Base-by-base conservation (phyloP, 306 rosid genomes). In the Vicia faba region DNA sequence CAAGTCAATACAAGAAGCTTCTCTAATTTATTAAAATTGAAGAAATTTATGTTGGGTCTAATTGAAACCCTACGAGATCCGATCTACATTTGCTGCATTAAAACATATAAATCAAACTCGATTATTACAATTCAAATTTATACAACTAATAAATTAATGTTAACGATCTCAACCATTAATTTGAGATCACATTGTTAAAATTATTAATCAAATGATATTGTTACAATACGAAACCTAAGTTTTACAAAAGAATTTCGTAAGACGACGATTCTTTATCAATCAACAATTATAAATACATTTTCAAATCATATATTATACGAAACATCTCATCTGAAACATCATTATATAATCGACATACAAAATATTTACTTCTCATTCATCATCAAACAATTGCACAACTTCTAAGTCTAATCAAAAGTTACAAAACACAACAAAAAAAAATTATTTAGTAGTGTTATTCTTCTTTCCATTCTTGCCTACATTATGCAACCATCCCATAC, bases 401-500 rank as follows among this genome's bases (percentile, higher is more conserved):
- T 66, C 41, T 65, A 73, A n/a, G 70, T 51, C 66, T 63, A 60
- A 36, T 76, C 44, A 19, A 62, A 28, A 73, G 69, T 60, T 28
- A 69, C 74, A 69, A 66, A 43, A 58, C n/a, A 58, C 0, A 35
- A 16, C 15, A 18, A 0, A 33, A 15, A 33, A 33, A 16, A 35
- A 18, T 49, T 23, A 38, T 26, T 89, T 81, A 85, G 15, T 75
- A 81, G 79, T 77, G 80, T 79, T 76, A 51, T 78, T 75, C 79
- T 87, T 89, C 83, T 61, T 87, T 65, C 83, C 83, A 78, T 85
- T 70, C 85, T 49, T 89, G 38, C 82, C 72, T 38, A 84, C 87
- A 83, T 84, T 78, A 66, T 88, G 85, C 60, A 93, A 81, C 84
- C 92, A 88, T 70, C 92, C 96, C 68, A 93, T 38, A 11, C 96